Evolutionary conservation across 352 stramenopile species (phyloP), one percentile per base, ranked within the genome.

Genomic region (Thalassiosira hispida): DNA sequence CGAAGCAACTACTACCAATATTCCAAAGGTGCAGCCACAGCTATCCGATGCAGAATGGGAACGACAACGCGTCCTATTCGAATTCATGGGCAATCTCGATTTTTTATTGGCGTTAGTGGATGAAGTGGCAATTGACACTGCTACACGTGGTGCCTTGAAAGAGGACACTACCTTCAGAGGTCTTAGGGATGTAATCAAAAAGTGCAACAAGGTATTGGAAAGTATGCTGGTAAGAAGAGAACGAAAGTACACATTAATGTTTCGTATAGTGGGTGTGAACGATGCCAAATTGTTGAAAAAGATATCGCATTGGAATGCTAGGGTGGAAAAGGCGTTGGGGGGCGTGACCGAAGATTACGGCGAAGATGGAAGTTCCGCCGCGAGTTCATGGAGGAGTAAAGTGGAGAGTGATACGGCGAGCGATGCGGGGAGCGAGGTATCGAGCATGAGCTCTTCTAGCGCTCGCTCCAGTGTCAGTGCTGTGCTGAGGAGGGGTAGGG

Each of bases 101-200:
- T 92, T 93, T 81, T 75, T 93, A 8, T 53, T 93, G 1, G 88
- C 86, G 40, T 51, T 93, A 16, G 88, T 93, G 0, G 86, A 93
- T 51, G 88, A 93, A 61, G 88, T 93, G 18, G 86, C 88, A 8
- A 88, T 91, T 14, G 88, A 93, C 76, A 92, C 84, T 18, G 84
- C 86, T n/a, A 93, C 88, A n/a, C 76, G 88, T 23, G 88, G 88
- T 42, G 88, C 86, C 23, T 69, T 93, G 12, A 93, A 93, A 56
- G 88, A 92, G 63, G 88, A 93, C 44, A 85, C 79, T n/a, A 89
- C 84, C 29, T 93, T 93, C 52, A 87, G 91, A 51, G 84, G 81
- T 44, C 49, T 93, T 20, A 72, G 88, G 22, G 88, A 93, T 81
- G 88, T 93, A 4, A 93, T 93, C 61, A 93, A 93, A 70, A 92